Evolutionary conservation across 345 rosid species (phyloP).

Genomic region (Citrus australasica): DNA sequence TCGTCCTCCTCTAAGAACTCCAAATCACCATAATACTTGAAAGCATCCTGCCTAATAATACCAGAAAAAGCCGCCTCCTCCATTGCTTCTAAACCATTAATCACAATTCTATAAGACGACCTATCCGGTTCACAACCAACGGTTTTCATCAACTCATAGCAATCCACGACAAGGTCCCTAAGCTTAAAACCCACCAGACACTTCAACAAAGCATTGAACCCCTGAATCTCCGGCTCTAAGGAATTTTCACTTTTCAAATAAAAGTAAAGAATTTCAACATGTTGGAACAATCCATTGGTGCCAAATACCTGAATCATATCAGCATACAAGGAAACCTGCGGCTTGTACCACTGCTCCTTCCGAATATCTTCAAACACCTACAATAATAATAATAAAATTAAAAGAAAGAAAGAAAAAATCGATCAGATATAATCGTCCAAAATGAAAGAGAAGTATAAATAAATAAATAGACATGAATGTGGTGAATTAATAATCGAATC

Average conservation of each 20-base stretch:
- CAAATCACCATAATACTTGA: constrained; percentile 50
- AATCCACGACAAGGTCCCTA: constrained; percentile 45
- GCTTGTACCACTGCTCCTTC: constrained; percentile 71
- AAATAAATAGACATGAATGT: too few relatives aligned
- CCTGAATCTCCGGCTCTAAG: constrained; percentile 49
- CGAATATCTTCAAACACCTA: constrained; percentile 76
- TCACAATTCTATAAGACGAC: constrained; percentile 45
- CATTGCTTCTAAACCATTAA: constrained; percentile 53
- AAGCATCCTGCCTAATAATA: constrained; percentile 56
- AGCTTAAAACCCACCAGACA: constrained; percentile 42
- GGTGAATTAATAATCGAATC: not conserved
- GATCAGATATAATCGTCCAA: not conserved
- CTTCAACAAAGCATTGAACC: constrained; percentile 49
- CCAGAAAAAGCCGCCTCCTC: constrained; percentile 42
- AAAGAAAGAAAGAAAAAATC: not conserved
- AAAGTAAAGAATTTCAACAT: constrained; percentile 38
- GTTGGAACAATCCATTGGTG: constrained; percentile 42
- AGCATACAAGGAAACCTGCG: constrained; percentile 50
- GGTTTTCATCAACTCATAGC: constrained; percentile 56
- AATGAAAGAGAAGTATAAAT: not conserved
- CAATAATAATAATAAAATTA: not conserved
- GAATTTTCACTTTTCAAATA: constrained; percentile 41
- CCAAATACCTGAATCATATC: constrained; percentile 56
- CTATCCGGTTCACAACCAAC: constrained; percentile 69
- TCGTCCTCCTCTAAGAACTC: constrained; percentile 39